Evolutionary conservation across 257 asterid species (phyloP).

Genomic region (Buddleja alternifolia): DNA sequence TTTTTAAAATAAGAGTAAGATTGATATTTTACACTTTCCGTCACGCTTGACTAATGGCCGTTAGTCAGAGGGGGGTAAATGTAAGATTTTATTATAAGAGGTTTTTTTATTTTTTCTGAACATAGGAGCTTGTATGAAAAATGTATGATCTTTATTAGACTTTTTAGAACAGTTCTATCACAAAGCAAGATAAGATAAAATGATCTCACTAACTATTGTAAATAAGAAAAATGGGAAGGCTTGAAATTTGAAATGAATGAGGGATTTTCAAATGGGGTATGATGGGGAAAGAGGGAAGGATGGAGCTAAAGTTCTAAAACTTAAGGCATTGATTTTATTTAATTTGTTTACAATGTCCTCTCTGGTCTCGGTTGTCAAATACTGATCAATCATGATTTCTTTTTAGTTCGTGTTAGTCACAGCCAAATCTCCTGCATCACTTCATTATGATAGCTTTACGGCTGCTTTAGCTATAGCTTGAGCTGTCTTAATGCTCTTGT

Average conservation of each 20-base stretch:
- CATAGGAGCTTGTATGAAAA: too few species aligned
- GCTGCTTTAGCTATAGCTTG: slow-evolving; percentile 8
- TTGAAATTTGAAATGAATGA: too few species aligned
- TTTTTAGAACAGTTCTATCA: background rate
- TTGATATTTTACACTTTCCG: too few species aligned
- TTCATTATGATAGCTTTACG: background rate
- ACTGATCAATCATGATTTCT: background rate
- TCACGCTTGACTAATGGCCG: too few species aligned
- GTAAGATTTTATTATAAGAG: too few species aligned
- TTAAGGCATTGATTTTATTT: too few species aligned
- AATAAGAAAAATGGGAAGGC: background rate
- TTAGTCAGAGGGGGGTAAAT: too few species aligned
- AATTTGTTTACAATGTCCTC: background rate
- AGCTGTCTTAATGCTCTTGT: slow-evolving; percentile 18
- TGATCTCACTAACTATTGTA: background rate
- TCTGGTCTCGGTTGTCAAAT: slow-evolving; percentile 10
- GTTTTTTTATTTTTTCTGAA: too few species aligned
- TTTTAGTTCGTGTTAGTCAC: background rate
- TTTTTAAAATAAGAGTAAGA: too few species aligned
- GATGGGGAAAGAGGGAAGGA: background rate
- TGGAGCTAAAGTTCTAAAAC: too few species aligned
- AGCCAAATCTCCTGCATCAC: slow-evolving; percentile 17
- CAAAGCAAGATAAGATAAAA: background rate
- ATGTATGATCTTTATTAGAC: slow-evolving; percentile 7
- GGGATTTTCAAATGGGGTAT: background rate